Evolutionary conservation across 129 eudicot genomes (phyloP), one percentile per base, ranked within the genome.

Genomic region (Pulicaria dysenterica): DNA sequence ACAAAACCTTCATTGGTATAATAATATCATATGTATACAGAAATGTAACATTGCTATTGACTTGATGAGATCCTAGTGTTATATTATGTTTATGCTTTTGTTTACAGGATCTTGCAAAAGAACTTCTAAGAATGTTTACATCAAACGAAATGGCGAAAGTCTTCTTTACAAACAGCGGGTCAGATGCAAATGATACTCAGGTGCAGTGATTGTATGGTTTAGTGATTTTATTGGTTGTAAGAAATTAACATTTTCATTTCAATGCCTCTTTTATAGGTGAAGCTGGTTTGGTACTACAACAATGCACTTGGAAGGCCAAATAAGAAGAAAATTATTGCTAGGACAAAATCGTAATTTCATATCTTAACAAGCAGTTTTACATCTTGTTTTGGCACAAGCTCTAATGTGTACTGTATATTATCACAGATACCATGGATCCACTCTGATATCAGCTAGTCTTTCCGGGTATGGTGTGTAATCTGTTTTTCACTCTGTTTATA

Each of bases 101-200:
- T 31, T 58, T 79, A 38, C 76, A 94, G 97, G 96, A 90, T 72
- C 96, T 94, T 51, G 98, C 98, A 19, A 81, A 46, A 63, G 98
- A 90, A 66, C 93, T 94, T 71, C 45, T 83, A 44, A 87, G 82
- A 44, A 83, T 82, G 78, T 94, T 87, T 72, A 90, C 95, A 24
- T 84, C 98, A 40, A 74, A 58, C 42, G 77, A 87, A 83, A 94
- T 94, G 98, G 83, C 77, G 15, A 94, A 88, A 77, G 98, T 64
- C 17, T 94, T 94, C 81, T 94, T 94, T 69, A 83, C 91, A 49
- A 94, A 94, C 63, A 83, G 96, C 67, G 98, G 98, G 58, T 92
- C 98, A 45, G 98, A 92, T 75, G 96, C 96, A 51, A 94, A 94
- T 76, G 98, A 94, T 78, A 79, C 96, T 47, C 98, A 94, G 95